phyloP scores from a whole-genome alignment of 805 yeast genomes.

The Yamadazyma akitaensis region DNA sequence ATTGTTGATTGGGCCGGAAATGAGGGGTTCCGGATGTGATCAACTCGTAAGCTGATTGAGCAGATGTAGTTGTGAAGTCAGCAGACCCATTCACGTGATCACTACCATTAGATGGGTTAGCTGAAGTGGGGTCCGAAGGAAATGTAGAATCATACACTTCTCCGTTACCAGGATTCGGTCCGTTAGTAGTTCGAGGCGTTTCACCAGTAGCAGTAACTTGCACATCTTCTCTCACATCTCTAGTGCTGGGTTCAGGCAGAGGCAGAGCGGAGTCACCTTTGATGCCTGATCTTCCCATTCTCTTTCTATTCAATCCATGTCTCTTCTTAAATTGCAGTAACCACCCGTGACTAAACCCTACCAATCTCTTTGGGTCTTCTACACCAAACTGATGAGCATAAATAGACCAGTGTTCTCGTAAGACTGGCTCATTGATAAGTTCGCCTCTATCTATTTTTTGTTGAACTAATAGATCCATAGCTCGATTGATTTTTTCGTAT shows the following conservation, averaged over 20 bases:
- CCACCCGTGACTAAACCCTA: slow-evolving; percentile 62
- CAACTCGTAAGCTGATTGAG: slow-evolving; percentile 18
- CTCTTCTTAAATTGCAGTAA: slow-evolving; percentile 57
- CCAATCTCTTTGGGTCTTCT: slow-evolving; percentile 55
- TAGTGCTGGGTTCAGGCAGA: neutral
- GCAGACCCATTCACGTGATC: slow-evolving; percentile 9
- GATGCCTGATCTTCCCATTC: slow-evolving; percentile 16
- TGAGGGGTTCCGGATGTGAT: slow-evolving; percentile 12
- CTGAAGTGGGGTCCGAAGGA: slow-evolving; percentile 2
- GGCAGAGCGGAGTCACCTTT: slow-evolving; percentile 1
- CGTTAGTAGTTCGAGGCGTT: neutral
- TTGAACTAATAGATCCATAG: slow-evolving; percentile 54
- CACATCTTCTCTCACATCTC: neutral
- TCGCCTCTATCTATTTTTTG: slow-evolving; percentile 40
- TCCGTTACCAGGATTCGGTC: neutral
- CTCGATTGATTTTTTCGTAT: slow-evolving; percentile 55
- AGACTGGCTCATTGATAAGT: slow-evolving; percentile 52
- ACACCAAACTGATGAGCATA: slow-evolving; percentile 57
- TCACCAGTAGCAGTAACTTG: slow-evolving; percentile 3
- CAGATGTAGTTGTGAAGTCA: slow-evolving; percentile 8
- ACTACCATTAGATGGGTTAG: slow-evolving; percentile 6
- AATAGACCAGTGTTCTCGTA: slow-evolving; percentile 54
- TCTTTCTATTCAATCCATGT: slow-evolving; percentile 44
- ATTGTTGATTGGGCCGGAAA: slow-evolving; percentile 2
- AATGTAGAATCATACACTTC: slow-evolving; percentile 19